Base-by-base conservation (phyloP, 768 basidiomycete species). In the Suillus weaverae region DNA sequence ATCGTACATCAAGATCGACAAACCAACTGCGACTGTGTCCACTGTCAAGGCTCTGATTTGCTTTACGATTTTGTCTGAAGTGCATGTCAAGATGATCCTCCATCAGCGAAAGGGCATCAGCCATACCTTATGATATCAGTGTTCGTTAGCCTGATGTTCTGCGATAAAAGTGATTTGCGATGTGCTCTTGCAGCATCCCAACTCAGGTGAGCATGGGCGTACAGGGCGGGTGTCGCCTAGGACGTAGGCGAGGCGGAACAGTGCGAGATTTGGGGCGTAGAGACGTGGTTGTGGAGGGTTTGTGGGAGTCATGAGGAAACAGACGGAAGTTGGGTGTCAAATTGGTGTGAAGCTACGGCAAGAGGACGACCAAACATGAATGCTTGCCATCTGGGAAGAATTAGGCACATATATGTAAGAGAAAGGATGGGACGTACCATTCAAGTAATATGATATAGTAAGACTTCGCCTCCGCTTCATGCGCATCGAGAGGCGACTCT, bases 61-160 rank as follows among this genome's bases (percentile, higher is more conserved):
- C 88, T 76, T 91, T 91, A 65, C 90, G 86, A 72, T 98, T 99
- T 74, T 97, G 91, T 74, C 89, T 84, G 79, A 97, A 97, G 76
- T 99, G 97, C 90, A 93, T 91, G 74, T 99, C 97, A 70, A 99
- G 83, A 73, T 99, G 97, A 64, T 89, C 86, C 70, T 96, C 86
- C 82, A 95, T 84, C 51, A 20, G 26, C 20, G 18, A 13, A 33
- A 30, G 18, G 32, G 41, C 35, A 4, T 32, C 16, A 33, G 5
- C 77, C 84, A 61, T 77, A 95, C 94, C 83, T 88, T 39, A 83
- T 79, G 11, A 95, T 86, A 67, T 90, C 94, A 20, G 85, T 73
- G 61, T 83, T 88, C 2, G 83, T 85, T 32, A 95, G 78, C 63
- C 83, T 83, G 63, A 94, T 81, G 38, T 83, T 80, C 63, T 90